Percentiles rank a stretch among this genome's conserved stretches.
Evolutionary conservation across 1,284 basidiomycete species (phyloP).

Genomic region (Cutaneotrichosporon daszewskae): DNA sequence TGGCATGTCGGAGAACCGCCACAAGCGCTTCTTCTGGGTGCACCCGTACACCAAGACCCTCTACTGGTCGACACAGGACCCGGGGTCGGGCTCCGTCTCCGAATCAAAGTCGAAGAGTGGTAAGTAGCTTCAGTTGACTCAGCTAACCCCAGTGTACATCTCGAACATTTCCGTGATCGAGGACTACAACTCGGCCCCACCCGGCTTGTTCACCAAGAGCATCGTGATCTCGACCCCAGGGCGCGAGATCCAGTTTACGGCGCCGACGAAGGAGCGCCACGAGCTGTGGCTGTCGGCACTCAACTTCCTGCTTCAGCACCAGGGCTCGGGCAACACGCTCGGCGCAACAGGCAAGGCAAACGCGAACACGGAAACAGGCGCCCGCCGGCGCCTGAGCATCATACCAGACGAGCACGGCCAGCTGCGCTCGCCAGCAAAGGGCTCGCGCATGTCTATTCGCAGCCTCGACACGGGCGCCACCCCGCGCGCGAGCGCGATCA

Average conservation of each 20-base stretch:
- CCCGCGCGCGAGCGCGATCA: conserved; percentile 45
- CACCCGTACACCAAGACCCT: conserved; percentile 97
- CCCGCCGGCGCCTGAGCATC: conserved; percentile 20
- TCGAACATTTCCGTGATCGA: conserved; percentile 83
- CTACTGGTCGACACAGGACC: conserved; percentile 95
- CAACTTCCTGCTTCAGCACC: conserved; percentile 42
- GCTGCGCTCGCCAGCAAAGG: conserved; percentile 18
- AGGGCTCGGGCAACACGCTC: conserved; percentile 2
- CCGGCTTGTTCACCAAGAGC: conserved; percentile 86
- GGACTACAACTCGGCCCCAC: conserved; percentile 87
- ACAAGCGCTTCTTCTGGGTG: conserved; percentile 98
- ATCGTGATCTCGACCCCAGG: conserved; percentile 88
- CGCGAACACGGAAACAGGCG: background rate
- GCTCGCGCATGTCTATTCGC: conserved; percentile 34
- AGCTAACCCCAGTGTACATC: too few species aligned
- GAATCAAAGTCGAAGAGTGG: conserved; percentile 95
- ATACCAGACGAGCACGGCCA: conserved; percentile 41
- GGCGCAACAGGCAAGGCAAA: background rate
- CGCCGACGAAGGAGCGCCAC: conserved; percentile 86
- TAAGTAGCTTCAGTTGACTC: too few species aligned
- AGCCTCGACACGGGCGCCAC: conserved; percentile 33
- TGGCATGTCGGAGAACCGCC: conserved; percentile 82
- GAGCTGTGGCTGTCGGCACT: conserved; percentile 81
- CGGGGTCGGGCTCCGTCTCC: conserved; percentile 74
- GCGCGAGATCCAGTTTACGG: conserved; percentile 96